Evolutionary conservation across 129 eudicot genomes (phyloP).

Genomic region (Gnaphalium uliginosum): DNA sequence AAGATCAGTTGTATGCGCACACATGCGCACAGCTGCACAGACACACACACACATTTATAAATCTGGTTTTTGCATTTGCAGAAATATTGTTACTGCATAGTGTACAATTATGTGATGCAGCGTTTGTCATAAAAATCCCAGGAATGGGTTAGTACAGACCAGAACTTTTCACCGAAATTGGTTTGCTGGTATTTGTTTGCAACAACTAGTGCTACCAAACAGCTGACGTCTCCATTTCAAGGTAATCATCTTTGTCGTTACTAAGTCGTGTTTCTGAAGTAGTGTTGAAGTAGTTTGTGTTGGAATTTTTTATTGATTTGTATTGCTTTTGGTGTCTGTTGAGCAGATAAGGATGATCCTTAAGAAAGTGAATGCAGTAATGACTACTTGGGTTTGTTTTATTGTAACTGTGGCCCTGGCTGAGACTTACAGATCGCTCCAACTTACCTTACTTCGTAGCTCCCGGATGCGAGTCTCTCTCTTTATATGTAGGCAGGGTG

Average conservation of each 20-base stretch:
- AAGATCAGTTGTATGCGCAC: too few relatives aligned
- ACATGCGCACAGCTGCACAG: not conserved
- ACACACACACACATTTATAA: too few relatives aligned
- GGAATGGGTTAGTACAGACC: not conserved
- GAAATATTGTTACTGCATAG: not conserved
- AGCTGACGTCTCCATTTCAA: not conserved
- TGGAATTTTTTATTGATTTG: not conserved
- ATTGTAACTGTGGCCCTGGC: too few relatives aligned
- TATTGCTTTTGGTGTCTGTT: not conserved
- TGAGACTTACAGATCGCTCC: too few relatives aligned
- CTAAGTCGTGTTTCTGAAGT: too few relatives aligned
- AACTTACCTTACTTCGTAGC: too few relatives aligned
- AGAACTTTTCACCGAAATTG: not conserved
- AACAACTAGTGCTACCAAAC: not conserved
- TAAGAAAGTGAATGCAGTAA: too few relatives aligned
- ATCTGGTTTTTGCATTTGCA: not conserved
- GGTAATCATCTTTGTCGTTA: not conserved
- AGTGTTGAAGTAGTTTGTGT: not conserved
- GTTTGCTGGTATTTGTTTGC: not conserved
- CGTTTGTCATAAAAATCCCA: not conserved
- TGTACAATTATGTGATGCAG: too few relatives aligned
- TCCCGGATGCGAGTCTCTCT: too few relatives aligned
- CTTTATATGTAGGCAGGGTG: too few relatives aligned
- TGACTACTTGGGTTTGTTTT: not conserved
- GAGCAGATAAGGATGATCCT: not conserved